phyloP scores from a whole-genome alignment of 192 early-diverging fungal species.

The Coemansia sp. region DNA sequence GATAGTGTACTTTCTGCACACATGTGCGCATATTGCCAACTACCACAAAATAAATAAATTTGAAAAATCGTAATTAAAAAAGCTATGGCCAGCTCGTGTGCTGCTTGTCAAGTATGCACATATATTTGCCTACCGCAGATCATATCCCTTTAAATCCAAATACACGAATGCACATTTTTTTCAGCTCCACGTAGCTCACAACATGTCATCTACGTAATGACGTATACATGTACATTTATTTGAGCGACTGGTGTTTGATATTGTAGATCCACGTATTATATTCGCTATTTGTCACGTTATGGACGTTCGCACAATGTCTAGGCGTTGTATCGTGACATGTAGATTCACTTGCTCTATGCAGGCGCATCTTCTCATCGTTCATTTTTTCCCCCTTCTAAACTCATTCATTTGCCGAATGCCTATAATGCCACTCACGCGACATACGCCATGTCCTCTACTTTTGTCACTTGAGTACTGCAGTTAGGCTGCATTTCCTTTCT shows the following conservation, averaged over 20 bases:
- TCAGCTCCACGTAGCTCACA: too few relatives aligned
- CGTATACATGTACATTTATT: not conserved
- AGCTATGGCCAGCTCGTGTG: not conserved
- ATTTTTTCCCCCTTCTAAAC: not conserved
- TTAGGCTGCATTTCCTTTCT: not conserved
- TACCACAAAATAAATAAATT: not conserved
- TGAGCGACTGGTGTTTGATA: not conserved
- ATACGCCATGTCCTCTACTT: not conserved
- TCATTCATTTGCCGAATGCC: not conserved
- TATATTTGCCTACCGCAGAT: not conserved
- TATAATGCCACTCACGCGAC: constrained; percentile 10
- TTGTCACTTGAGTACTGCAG: constrained; percentile 5
- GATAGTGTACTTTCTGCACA: constrained; percentile 4
- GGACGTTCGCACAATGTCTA: not conserved
- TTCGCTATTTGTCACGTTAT: not conserved
- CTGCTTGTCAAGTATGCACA: not conserved
- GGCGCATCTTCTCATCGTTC: not conserved
- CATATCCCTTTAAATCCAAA: not conserved
- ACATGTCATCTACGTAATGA: not conserved
- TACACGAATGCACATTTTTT: not conserved
- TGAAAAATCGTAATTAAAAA: not conserved
- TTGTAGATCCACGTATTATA: not conserved
- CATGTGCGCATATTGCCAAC: constrained; percentile 5
- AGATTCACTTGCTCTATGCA: not conserved
- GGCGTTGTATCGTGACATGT: not conserved